Conservation (phyloP, 2,329 filamentous ascomycete genomes). For the Curvularia verruculosa region DNA sequence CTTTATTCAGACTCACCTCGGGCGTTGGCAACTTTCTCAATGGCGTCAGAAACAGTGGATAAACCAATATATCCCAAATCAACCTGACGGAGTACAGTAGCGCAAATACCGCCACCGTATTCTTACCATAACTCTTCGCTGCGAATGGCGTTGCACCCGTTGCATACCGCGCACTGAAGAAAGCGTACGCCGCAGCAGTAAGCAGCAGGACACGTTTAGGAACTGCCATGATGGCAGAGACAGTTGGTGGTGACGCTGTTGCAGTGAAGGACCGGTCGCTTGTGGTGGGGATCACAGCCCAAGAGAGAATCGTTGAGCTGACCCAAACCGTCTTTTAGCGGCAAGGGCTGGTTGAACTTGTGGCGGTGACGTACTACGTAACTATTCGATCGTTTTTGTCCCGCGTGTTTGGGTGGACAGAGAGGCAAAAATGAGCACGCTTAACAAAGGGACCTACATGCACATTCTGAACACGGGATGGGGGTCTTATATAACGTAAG, state of each 20-base stretch:
- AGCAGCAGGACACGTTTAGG: constrained; percentile 37
- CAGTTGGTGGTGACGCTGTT: not conserved
- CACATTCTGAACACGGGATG: not conserved
- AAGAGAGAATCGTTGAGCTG: too few relatives aligned
- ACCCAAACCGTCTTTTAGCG: too few relatives aligned
- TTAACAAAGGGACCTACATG: too few relatives aligned
- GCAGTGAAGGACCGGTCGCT: too few relatives aligned
- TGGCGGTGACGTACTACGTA: too few relatives aligned
- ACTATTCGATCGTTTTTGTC: too few relatives aligned
- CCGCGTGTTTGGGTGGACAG: too few relatives aligned
- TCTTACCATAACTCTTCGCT: constrained; percentile 44
- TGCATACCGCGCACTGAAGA: constrained; percentile 43
- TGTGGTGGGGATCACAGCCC: too few relatives aligned
- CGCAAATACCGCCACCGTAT: constrained; percentile 50
- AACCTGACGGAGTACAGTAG: constrained; percentile 44
- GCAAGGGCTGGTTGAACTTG: too few relatives aligned
- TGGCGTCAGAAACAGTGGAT: constrained; percentile 64
- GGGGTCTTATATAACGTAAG: not conserved
- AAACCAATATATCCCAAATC: constrained; percentile 58
- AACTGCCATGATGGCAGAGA: constrained; percentile 30
- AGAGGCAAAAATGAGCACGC: too few relatives aligned
- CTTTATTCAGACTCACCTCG: constrained; percentile 48
- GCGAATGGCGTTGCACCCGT: constrained; percentile 39
- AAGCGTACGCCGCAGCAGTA: constrained; percentile 31
- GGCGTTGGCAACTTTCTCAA: constrained; percentile 63